A percentile compares a stretch with the other conserved stretches of the same genome.
Conservation (phyloP, 1,139 yeast genomes). For the Groenewaldozyma auringiensis region DNA sequence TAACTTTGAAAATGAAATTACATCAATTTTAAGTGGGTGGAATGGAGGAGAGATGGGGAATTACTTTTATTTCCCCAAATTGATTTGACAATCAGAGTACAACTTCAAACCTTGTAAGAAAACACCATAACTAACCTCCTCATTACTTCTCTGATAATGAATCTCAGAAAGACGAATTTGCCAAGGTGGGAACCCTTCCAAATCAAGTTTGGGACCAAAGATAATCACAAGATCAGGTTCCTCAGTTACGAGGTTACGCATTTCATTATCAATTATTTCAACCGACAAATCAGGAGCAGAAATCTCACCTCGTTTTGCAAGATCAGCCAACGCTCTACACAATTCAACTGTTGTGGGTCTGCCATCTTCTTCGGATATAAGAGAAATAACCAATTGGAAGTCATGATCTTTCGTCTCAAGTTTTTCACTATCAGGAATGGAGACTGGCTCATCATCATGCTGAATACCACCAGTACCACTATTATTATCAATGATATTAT, state of each 20-base stretch:
- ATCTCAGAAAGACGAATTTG: constrained; percentile 85
- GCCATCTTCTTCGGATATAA: constrained; percentile 76
- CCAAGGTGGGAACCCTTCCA: constrained; percentile 98
- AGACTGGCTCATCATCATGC: constrained; percentile 32
- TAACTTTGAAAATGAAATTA: too few species aligned
- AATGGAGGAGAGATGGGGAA: too few species aligned
- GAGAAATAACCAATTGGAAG: constrained; percentile 47
- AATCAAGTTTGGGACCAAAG: constrained; percentile 78
- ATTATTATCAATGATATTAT: constrained; percentile 50
- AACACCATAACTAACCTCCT: constrained; percentile 75
- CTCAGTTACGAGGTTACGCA: constrained; percentile 66
- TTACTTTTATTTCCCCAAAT: constrained; percentile 76
- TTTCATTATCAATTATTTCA: constrained; percentile 65
- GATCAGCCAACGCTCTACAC: constrained; percentile 74
- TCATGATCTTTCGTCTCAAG: neutral
- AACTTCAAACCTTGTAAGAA: constrained; percentile 77
- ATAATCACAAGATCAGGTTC: constrained; percentile 86
- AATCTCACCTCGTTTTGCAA: constrained; percentile 57
- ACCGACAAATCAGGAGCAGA: constrained; percentile 62
- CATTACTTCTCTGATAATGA: constrained; percentile 86
- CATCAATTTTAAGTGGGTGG: too few species aligned
- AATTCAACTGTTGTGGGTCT: constrained; percentile 83
- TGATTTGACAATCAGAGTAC: constrained; percentile 73
- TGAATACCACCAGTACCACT: constrained; percentile 18
- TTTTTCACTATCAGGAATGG: neutral